Evolutionary conservation across 2,329 filamentous ascomycete species (phyloP).

Genomic region (Aspergillus aculeatus): DNA sequence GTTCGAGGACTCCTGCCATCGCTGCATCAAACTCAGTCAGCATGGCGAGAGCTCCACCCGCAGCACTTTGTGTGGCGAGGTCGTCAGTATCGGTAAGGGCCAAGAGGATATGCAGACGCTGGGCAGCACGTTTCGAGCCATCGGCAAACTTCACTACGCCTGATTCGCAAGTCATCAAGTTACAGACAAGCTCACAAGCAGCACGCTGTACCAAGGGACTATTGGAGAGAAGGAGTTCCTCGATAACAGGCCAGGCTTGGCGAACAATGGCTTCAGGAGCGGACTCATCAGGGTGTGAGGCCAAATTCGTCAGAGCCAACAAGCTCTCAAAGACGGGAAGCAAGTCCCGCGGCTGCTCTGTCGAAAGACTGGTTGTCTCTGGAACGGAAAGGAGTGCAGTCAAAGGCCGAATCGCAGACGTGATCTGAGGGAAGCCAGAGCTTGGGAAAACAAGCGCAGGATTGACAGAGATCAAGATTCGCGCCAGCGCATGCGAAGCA

Average conservation of each 20-base stretch:
- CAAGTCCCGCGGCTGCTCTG: slow-evolving; percentile 65
- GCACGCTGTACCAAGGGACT: slow-evolving; percentile 78
- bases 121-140: slow-evolving; percentile 63
- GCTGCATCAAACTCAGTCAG: slow-evolving; percentile 76
- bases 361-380: slow-evolving; percentile 53
- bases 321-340: slow-evolving; percentile 87
- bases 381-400: slow-evolving; percentile 69
- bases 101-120: slow-evolving; percentile 77
- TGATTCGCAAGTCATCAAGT: slow-evolving; percentile 58
- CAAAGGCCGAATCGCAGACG: slow-evolving; percentile 79
- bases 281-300: slow-evolving; percentile 55
- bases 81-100: slow-evolving; percentile 88
- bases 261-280: slow-evolving; percentile 71
- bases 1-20: slow-evolving; percentile 67
- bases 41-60: slow-evolving; percentile 83
- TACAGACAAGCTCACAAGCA: slow-evolving; percentile 85
- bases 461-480: slow-evolving; percentile 83
- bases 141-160: slow-evolving; percentile 50
- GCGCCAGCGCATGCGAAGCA: slow-evolving; percentile 76
- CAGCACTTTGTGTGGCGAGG: slow-evolving; percentile 72
- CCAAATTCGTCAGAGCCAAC: slow-evolving; percentile 90
- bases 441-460: slow-evolving; percentile 80
- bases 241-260: slow-evolving; percentile 70
- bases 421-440: slow-evolving; percentile 67
- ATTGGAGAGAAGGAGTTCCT: slow-evolving; percentile 76